Percentiles rank a stretch among this genome's conserved stretches.
These are phyloP conservation scores for Thuja plicata DNA, from an alignment of 83 land plant species.

Conservation along the genomic window DNA sequence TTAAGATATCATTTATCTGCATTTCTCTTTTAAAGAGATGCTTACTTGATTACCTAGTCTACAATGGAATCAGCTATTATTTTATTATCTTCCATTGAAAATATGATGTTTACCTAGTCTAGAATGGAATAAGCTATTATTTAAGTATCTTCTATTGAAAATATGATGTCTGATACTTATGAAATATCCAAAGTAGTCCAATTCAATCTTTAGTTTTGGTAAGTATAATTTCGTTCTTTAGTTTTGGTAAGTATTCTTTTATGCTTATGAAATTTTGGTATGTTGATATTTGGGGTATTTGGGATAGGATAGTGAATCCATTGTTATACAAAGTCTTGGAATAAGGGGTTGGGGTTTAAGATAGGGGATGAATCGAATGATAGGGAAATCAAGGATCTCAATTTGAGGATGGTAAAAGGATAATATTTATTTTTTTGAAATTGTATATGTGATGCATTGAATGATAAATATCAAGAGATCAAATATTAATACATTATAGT, in stretches of 20 bases:
- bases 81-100: background rate
- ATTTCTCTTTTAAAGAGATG: background rate
- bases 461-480: too few species aligned
- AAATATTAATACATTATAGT: too few species aligned
- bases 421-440: too few species aligned
- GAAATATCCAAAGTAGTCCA: background rate
- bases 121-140: too few species aligned
- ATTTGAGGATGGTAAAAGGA: too few species aligned
- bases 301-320: too few species aligned
- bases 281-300: background rate
- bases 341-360: too few species aligned
- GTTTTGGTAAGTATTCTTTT: background rate
- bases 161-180: background rate
- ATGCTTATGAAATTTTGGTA: background rate
- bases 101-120: background rate
- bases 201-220: background rate
- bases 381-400: too few species aligned
- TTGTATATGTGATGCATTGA: too few species aligned
- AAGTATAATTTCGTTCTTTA: background rate
- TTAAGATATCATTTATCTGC: background rate
- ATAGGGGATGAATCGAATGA: too few species aligned
- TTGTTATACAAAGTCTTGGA: too few species aligned
- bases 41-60: background rate
- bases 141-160: too few species aligned
- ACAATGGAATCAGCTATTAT: background rate